Conservation (phyloP, 441 rosid genomes). For the Populus trichocarpa region DNA sequence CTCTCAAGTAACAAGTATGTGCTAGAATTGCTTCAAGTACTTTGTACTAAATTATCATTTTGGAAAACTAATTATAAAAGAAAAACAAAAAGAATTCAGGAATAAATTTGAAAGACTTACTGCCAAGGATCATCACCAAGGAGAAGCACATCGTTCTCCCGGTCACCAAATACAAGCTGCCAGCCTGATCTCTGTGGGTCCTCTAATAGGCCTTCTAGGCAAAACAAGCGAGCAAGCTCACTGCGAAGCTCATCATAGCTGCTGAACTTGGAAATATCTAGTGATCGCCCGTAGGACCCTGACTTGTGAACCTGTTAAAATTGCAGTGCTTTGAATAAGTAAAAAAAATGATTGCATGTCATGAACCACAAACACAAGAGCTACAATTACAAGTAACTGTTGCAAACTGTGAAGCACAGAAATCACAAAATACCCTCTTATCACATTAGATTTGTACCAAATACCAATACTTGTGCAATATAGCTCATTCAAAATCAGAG, state of each 20-base stretch:
- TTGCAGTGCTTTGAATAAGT: neutral
- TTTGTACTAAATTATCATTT: neutral
- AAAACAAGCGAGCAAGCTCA: conserved; percentile 93
- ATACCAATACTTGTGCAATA: neutral
- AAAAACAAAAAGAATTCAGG: neutral
- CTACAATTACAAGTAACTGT: neutral
- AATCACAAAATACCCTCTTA: neutral
- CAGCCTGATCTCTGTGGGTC: conserved; percentile 99
- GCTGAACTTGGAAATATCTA: conserved; percentile 91
- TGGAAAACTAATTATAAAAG: neutral
- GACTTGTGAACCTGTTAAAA: conserved; percentile 74
- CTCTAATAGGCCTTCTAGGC: conserved; percentile 96
- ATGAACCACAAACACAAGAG: neutral
- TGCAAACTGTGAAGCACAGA: neutral
- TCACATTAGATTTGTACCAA: neutral
- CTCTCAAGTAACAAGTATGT: too few relatives aligned
- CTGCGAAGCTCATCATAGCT: conserved; percentile 96
- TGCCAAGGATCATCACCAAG: conserved; percentile 99
- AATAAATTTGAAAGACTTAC: conserved; percentile 42
- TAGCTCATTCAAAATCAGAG: neutral
- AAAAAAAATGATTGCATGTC: neutral
- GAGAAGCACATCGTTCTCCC: conserved; percentile 99
- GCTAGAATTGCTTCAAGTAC: neutral
- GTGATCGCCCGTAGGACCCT: conserved; percentile 87
- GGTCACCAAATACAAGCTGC: conserved; percentile 99